Percentiles rank a stretch among this genome's conserved stretches.
Conservation (phyloP, 768 basidiomycete genomes). For the Mycena crocata region DNA sequence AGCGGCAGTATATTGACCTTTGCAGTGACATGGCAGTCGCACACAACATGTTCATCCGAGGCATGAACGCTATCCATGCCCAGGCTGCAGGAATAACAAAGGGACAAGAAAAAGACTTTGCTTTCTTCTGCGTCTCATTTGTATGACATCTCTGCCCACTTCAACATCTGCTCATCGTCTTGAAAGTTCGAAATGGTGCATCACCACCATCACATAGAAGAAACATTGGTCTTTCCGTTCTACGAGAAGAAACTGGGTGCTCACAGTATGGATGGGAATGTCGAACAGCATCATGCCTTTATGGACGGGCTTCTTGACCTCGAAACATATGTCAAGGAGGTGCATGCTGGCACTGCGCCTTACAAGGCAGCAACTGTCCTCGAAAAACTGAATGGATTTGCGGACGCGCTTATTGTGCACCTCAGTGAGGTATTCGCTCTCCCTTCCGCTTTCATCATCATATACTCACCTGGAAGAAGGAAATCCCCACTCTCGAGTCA, state of each 20-base stretch:
- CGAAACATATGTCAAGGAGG: conserved; percentile 58
- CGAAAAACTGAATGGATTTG: conserved; percentile 40
- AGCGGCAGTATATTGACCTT: not conserved
- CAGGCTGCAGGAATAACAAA: conserved; percentile 38
- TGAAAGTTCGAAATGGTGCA: conserved; percentile 39
- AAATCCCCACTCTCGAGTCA: conserved; percentile 41
- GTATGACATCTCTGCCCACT: no score
- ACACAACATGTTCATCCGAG: conserved; percentile 46
- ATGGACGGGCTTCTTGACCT: conserved; percentile 39
- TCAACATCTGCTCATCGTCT: no score
- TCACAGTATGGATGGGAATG: conserved; percentile 36
- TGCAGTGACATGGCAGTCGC: conserved; percentile 45
- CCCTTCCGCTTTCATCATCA: not conserved
- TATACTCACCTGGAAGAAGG: conserved; percentile 30
- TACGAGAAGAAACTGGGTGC: conserved; percentile 43
- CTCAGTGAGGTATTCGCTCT: conserved; percentile 37
- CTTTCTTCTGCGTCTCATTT: conserved; percentile 40
- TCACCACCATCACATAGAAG: conserved; percentile 46
- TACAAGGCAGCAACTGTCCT: conserved; percentile 55
- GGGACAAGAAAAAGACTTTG: conserved; percentile 41
- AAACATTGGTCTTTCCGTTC: conserved; percentile 40
- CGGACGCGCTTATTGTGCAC: conserved; percentile 42
- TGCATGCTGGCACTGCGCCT: conserved; percentile 66
- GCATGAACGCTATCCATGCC: conserved; percentile 41
- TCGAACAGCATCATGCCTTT: conserved; percentile 44